These are phyloP conservation scores for Talaromyces trachyspermus DNA, from an alignment of 495 filamentous ascomycete genomes.

Conservation along the genomic window DNA sequence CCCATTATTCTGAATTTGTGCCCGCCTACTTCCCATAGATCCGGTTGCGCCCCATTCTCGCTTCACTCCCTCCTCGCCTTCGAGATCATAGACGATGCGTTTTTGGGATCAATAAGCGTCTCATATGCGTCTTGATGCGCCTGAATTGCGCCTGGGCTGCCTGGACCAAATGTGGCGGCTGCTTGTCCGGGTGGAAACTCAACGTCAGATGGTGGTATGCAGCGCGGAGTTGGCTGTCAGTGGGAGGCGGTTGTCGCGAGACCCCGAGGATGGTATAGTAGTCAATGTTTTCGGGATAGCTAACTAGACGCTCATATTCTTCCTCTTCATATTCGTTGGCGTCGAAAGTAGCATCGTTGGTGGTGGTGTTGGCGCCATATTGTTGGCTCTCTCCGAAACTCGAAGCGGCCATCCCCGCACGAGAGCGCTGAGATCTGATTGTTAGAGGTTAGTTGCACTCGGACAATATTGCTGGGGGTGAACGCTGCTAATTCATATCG, in stretches of 20 bases:
- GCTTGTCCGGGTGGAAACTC: slow-evolving; percentile 54
- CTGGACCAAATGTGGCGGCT: slow-evolving; percentile 39
- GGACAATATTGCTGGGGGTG: background rate
- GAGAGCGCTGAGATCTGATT: background rate
- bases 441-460: background rate
- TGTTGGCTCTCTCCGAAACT: background rate
- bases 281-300: slow-evolving; percentile 30
- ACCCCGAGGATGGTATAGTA: slow-evolving; percentile 49
- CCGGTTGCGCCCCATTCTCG: slow-evolving; percentile 33
- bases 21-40: slow-evolving; percentile 25
- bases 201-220: slow-evolving; percentile 46
- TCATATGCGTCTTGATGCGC: slow-evolving; percentile 47
- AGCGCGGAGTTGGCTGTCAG: slow-evolving; percentile 41
- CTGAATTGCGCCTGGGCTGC: slow-evolving; percentile 42
- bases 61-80: slow-evolving; percentile 38
- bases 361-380: background rate
- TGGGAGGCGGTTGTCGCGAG: slow-evolving; percentile 34
- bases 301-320: slow-evolving; percentile 5
- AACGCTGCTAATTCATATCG: no score
- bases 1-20: slow-evolving; percentile 19
- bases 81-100: slow-evolving; percentile 47
- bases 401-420: slow-evolving; percentile 1
- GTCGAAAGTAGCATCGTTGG: background rate
- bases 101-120: slow-evolving; percentile 46
- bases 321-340: background rate